These are phyloP conservation scores for Chiua virens DNA, from an alignment of 768 basidiomycete genomes.

Conservation along the genomic window DNA sequence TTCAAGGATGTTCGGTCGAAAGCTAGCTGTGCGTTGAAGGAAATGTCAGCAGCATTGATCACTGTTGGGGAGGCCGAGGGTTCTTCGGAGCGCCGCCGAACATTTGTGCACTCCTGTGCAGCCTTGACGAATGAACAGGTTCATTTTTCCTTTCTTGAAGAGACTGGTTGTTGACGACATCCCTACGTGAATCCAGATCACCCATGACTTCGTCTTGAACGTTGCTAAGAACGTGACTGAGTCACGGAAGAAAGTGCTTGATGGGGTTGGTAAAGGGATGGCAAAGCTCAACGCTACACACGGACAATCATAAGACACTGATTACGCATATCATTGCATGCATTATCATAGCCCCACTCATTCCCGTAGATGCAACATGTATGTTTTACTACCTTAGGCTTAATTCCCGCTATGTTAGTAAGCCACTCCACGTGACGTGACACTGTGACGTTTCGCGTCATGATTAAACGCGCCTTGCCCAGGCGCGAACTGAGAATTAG, in stretches of 20 bases:
- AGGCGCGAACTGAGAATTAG: slow-evolving; percentile 1
- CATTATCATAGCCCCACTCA: slow-evolving; percentile 28
- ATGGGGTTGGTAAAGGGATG: slow-evolving; percentile 72
- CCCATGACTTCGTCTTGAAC: slow-evolving; percentile 60
- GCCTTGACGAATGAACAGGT: slow-evolving; percentile 40
- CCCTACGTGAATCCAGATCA: slow-evolving; percentile 43
- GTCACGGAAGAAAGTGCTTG: slow-evolving; percentile 66
- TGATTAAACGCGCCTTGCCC: slow-evolving; percentile 20
- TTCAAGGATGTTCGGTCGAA: slow-evolving; percentile 62
- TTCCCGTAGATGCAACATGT: slow-evolving; percentile 16
- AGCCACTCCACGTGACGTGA: slow-evolving; percentile 8
- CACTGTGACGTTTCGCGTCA: slow-evolving; percentile 28
- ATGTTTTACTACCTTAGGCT: no score
- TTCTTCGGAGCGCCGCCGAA: slow-evolving; percentile 51
- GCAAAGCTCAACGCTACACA: slow-evolving; percentile 49
- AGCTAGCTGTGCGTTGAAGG: slow-evolving; percentile 51
- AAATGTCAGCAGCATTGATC: slow-evolving; percentile 54
- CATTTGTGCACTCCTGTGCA: slow-evolving; percentile 51
- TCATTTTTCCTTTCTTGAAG: slow-evolving; percentile 2
- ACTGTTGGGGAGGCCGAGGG: slow-evolving; percentile 53
- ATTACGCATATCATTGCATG: not conserved
- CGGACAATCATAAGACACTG: slow-evolving; percentile 21
- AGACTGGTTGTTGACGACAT: not conserved
- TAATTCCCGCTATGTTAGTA: no score
- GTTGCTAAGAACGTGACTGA: slow-evolving; percentile 68